These are phyloP conservation scores for Coniophora puteana DNA, from an alignment of 1,284 basidiomycete species.

Conservation along the genomic window DNA sequence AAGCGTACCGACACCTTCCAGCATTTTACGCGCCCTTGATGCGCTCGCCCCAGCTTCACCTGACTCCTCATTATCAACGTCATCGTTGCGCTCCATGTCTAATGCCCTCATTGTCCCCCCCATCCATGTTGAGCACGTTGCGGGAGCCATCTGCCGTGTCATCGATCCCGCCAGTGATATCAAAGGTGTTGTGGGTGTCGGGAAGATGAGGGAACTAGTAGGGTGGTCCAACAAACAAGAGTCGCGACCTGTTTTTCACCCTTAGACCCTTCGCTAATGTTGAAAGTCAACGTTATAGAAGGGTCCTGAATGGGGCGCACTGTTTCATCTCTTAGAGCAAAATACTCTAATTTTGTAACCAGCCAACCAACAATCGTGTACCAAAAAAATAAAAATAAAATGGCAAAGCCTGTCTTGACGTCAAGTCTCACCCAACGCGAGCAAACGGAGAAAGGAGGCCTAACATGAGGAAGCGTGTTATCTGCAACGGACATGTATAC, in stretches of 20 bases:
- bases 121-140: slow-evolving; percentile 95
- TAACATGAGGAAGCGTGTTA: too few relatives aligned
- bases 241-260: slow-evolving; percentile 9
- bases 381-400: too few relatives aligned
- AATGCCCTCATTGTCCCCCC: slow-evolving; percentile 80
- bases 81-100: slow-evolving; percentile 59
- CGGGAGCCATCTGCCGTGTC: slow-evolving; percentile 72
- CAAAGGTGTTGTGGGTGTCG: slow-evolving; percentile 71
- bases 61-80: slow-evolving; percentile 16
- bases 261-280: too few relatives aligned
- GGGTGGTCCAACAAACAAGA: slow-evolving; percentile 47
- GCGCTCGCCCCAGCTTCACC: slow-evolving; percentile 27
- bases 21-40: slow-evolving; percentile 50
- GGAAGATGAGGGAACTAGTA: slow-evolving; percentile 70
- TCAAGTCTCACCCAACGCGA: too few relatives aligned
- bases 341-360: too few relatives aligned
- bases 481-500: too few relatives aligned
- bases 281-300: too few relatives aligned
- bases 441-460: too few relatives aligned
- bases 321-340: too few relatives aligned
- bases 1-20: slow-evolving; percentile 61
- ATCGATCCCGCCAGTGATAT: slow-evolving; percentile 47
- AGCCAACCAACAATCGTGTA: too few relatives aligned
- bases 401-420: too few relatives aligned
- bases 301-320: too few relatives aligned